Percentiles rank a stretch among this genome's conserved stretches.
Evolutionary conservation across 1,284 basidiomycete species (phyloP).

Genomic region (Fomitopsis betulina): DNA sequence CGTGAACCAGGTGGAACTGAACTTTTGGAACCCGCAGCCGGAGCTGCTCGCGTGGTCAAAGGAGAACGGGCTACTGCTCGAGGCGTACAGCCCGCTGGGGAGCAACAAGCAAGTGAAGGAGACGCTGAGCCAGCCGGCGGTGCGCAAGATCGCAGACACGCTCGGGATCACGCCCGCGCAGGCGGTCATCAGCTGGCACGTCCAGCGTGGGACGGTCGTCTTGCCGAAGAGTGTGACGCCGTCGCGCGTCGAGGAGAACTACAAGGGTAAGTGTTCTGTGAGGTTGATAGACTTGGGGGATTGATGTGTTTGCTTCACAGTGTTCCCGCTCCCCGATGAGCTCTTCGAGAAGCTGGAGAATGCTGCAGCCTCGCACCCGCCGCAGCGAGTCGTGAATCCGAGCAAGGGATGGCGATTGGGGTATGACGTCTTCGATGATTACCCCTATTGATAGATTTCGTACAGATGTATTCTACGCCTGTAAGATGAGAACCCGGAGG

Average conservation of each 20-base stretch:
- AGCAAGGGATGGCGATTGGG: constrained; percentile 56
- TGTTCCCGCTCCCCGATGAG: constrained; percentile 46
- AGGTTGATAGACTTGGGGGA: background rate
- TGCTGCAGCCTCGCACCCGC: constrained; percentile 50
- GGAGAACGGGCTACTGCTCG: constrained; percentile 60
- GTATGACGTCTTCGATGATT: constrained; percentile 57
- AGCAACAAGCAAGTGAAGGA: constrained; percentile 54
- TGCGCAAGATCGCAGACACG: constrained; percentile 43
- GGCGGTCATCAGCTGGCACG: constrained; percentile 75
- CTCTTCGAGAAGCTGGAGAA: constrained; percentile 57
- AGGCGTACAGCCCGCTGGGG: constrained; percentile 80
- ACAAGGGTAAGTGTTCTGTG: constrained; percentile 39
- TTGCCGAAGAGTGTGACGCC: constrained; percentile 80
- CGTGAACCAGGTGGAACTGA: constrained; percentile 83
- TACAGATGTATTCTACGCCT: background rate
- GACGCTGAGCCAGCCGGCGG: constrained; percentile 50
- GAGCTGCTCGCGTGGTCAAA: constrained; percentile 73
- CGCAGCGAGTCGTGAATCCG: constrained; percentile 56
- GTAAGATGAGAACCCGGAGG: background rate
- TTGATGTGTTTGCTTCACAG: constrained; percentile 25
- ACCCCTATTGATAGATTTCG: constrained; percentile 6
- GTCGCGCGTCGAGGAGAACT: constrained; percentile 68
- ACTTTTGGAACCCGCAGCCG: constrained; percentile 78
- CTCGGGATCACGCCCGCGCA: constrained; percentile 75
- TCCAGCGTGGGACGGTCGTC: constrained; percentile 73